Conservation (phyloP, 2,329 filamentous ascomycete genomes). For the Shiraia sp. region DNA sequence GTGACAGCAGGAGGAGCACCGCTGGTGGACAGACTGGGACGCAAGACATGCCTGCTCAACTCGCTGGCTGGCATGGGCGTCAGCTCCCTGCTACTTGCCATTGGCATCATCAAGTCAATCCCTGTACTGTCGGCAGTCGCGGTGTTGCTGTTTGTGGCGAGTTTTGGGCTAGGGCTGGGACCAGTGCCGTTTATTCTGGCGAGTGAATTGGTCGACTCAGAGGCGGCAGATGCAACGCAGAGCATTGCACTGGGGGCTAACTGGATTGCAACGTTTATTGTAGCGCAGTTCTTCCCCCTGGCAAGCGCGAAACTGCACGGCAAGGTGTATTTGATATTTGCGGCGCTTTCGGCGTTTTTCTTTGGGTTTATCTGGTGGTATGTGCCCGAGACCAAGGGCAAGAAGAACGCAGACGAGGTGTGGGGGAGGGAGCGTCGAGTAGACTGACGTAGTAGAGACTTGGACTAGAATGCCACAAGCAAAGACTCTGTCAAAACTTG, state of each 20-base stretch:
- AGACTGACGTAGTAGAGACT: too few relatives aligned
- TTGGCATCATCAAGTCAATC: constrained; percentile 75
- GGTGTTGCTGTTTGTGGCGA: constrained; percentile 82
- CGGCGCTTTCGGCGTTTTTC: constrained; percentile 69
- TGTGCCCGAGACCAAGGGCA: constrained; percentile 89
- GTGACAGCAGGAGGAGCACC: constrained; percentile 82
- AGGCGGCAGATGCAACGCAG: constrained; percentile 90
- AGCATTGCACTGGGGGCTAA: constrained; percentile 85
- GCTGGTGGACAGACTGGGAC: constrained; percentile 82
- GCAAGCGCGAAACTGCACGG: constrained; percentile 78
- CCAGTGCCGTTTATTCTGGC: constrained; percentile 94
- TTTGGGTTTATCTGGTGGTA: constrained; percentile 71
- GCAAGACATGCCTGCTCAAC: constrained; percentile 80
- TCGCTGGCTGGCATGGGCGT: constrained; percentile 84
- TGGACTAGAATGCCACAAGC: too few relatives aligned
- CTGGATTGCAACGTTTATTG: constrained; percentile 87
- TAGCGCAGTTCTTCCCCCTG: constrained; percentile 93
- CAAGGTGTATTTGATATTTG: constrained; percentile 91
- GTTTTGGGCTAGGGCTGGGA: constrained; percentile 87
- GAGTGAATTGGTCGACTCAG: constrained; percentile 85
- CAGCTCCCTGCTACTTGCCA: constrained; percentile 74
- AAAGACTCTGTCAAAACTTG: too few relatives aligned
- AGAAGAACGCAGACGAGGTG: constrained; percentile 83
- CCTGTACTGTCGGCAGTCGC: constrained; percentile 79
- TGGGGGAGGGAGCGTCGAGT: constrained; percentile 68